phyloP scores from a whole-genome alignment of 1,139 yeast genomes.

The Blastobotrys proliferans region DNA sequence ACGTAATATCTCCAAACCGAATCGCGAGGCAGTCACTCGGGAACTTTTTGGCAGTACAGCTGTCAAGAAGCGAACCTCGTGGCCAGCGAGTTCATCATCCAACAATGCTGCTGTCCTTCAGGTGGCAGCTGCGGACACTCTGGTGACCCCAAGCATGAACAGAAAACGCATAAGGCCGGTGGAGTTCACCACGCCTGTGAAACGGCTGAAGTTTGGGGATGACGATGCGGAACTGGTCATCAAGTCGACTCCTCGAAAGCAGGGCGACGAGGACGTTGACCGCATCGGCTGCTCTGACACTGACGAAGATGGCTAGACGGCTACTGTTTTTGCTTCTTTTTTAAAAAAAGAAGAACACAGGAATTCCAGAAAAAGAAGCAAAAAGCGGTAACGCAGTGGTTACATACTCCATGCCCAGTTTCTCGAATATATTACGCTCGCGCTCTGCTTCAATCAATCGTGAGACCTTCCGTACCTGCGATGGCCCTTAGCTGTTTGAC shows the following conservation, averaged over 20 bases:
- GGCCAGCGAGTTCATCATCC: no score
- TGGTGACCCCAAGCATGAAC: constrained; percentile 13
- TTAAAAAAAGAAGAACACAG: not conserved
- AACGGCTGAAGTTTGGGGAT: constrained; percentile 7
- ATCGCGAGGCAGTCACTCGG: constrained; percentile 19
- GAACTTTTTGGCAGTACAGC: constrained; percentile 15
- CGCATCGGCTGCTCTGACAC: not conserved
- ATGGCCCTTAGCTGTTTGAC: no score
- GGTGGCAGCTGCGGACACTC: constrained; percentile 13
- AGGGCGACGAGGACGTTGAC: not conserved
- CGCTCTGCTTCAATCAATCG: constrained; percentile 47
- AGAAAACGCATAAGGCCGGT: constrained; percentile 7
- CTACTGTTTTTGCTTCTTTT: not conserved
- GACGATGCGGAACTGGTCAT: constrained; percentile 5
- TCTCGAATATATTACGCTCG: constrained; percentile 47
- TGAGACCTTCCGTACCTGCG: no score
- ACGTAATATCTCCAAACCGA: constrained; percentile 24
- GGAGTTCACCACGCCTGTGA: constrained; percentile 8
- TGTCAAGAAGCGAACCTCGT: constrained; percentile 2
- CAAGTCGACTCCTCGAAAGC: constrained; percentile 5
- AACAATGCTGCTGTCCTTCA: constrained; percentile 6
- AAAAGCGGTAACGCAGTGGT: constrained; percentile 33
- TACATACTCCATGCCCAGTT: constrained; percentile 44
- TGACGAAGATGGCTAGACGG: constrained; percentile 1
- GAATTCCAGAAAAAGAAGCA: not conserved